phyloP scores from a whole-genome alignment of 2,329 filamentous ascomycete species.

The Metarhizium brunneum region DNA sequence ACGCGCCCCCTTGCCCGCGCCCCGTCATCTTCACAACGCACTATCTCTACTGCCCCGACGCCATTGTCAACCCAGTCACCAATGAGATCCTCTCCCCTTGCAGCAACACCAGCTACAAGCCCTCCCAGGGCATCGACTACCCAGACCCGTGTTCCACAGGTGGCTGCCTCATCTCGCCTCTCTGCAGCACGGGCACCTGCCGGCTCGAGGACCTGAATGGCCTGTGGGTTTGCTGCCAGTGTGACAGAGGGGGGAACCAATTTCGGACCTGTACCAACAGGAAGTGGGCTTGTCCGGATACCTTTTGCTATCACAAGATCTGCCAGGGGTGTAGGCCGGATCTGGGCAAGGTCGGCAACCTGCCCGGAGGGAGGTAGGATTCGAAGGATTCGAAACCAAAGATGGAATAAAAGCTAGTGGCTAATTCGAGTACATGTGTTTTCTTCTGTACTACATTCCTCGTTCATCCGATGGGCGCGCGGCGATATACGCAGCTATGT shows the following conservation, averaged over 20 bases:
- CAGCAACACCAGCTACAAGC: conserved; percentile 18
- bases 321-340: conserved; percentile 34
- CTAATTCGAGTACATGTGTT: too few species aligned
- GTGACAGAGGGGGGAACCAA: conserved; percentile 35
- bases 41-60: conserved; percentile 33
- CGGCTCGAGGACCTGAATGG: conserved; percentile 38
- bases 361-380: conserved; percentile 10
- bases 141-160: conserved; percentile 35
- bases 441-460: too few species aligned
- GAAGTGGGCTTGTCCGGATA: conserved; percentile 36
- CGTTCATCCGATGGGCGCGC: too few species aligned
- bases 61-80: conserved; percentile 21
- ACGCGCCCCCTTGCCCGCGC: conserved; percentile 31
- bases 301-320: conserved; percentile 43
- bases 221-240: conserved; percentile 41
- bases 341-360: background rate
- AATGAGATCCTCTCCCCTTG: conserved; percentile 15
- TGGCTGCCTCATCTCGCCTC: conserved; percentile 33
- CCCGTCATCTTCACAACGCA: conserved; percentile 30
- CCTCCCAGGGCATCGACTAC: conserved; percentile 22
- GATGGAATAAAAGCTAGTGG: too few species aligned
- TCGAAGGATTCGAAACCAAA: background rate
- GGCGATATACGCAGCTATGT: too few species aligned
- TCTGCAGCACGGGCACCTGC: conserved; percentile 39
- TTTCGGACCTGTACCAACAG: conserved; percentile 35